Percentiles rank a stretch among this genome's conserved stretches.
Conservation (phyloP, 148 eudicot genomes). For the Nepenthes mirabilis region DNA sequence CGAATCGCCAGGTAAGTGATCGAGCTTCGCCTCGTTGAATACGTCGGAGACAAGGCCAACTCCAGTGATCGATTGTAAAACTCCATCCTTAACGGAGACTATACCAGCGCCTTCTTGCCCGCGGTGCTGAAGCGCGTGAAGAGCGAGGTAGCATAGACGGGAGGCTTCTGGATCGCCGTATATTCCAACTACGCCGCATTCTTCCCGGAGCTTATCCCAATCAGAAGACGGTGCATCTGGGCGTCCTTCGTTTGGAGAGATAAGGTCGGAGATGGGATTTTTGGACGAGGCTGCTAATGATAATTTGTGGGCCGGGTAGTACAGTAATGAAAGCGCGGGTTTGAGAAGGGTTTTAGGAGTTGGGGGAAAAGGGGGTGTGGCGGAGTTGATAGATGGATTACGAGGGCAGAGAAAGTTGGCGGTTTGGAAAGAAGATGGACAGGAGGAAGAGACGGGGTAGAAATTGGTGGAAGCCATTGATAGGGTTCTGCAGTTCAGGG, state of each 20-base stretch:
- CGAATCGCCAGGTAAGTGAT: slow-evolving; percentile 40
- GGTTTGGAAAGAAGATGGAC: background rate
- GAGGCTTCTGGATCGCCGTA: slow-evolving; percentile 4
- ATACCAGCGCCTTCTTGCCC: slow-evolving; percentile 59
- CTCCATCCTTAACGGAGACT: slow-evolving; percentile 25
- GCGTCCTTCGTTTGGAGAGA: background rate
- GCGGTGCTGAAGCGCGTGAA: slow-evolving; percentile 56
- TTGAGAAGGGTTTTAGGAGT: background rate
- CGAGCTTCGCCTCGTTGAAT: slow-evolving; percentile 32
- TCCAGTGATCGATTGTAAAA: slow-evolving; percentile 26
- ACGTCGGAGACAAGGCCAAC: slow-evolving; percentile 23
- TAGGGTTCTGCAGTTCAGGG: no score
- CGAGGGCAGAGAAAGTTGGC: background rate
- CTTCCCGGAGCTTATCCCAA: background rate
- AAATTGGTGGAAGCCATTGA: background rate
- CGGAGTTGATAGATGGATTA: background rate
- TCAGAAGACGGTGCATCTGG: background rate
- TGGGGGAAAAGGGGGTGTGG: background rate
- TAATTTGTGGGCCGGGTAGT: background rate
- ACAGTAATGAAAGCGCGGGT: background rate
- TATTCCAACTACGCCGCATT: slow-evolving; percentile 5
- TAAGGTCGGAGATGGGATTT: slow-evolving; percentile 18
- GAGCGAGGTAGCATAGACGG: slow-evolving; percentile 12
- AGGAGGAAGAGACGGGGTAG: background rate
- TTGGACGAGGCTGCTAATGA: slow-evolving; percentile 7